A percentile compares a stretch with the other conserved stretches of the same genome.
These are phyloP conservation scores for Simplicillium sp. DNA, from an alignment of 2,329 filamentous ascomycete genomes.

Conservation along the genomic window DNA sequence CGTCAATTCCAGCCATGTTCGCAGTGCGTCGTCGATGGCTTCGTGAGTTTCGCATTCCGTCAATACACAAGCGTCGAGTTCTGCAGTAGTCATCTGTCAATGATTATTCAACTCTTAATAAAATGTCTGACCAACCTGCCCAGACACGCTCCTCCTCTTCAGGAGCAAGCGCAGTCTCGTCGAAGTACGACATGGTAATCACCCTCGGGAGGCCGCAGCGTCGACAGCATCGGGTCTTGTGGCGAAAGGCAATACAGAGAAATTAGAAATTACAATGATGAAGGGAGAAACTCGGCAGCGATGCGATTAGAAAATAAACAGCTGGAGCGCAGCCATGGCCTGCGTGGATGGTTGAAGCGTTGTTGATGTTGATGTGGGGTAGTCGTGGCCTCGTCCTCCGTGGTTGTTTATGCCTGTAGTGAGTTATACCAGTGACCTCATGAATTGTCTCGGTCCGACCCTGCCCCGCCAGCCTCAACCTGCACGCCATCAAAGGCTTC, in stretches of 20 bases:
- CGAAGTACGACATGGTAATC: conserved; percentile 50
- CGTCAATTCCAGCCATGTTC: conserved; percentile 73
- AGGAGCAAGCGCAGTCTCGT: conserved; percentile 51
- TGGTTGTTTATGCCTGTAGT: neutral
- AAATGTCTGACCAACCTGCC: conserved; percentile 67
- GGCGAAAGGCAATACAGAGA: neutral
- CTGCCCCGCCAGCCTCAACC: too few relatives aligned
- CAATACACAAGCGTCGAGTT: conserved; percentile 36
- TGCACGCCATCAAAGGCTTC: too few relatives aligned
- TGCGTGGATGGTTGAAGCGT: too few relatives aligned
- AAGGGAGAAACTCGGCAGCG: neutral
- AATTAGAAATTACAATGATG: conserved; percentile 1
- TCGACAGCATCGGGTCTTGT: conserved; percentile 23
- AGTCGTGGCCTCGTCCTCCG: conserved; percentile 4
- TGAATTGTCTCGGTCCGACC: too few relatives aligned
- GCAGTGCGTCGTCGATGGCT: conserved; percentile 72
- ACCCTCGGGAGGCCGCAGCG: conserved; percentile 12
- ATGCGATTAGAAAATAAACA: too few relatives aligned
- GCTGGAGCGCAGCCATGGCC: too few relatives aligned
- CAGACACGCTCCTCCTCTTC: conserved; percentile 83
- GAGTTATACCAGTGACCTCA: too few relatives aligned
- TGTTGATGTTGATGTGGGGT: conserved; percentile 4
- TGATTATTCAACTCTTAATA: too few relatives aligned
- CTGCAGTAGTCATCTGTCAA: conserved; percentile 19
- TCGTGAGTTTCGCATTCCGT: conserved; percentile 41